These are phyloP conservation scores for Capronia epimyces DNA, from an alignment of 2,329 filamentous ascomycete genomes.

Conservation along the genomic window DNA sequence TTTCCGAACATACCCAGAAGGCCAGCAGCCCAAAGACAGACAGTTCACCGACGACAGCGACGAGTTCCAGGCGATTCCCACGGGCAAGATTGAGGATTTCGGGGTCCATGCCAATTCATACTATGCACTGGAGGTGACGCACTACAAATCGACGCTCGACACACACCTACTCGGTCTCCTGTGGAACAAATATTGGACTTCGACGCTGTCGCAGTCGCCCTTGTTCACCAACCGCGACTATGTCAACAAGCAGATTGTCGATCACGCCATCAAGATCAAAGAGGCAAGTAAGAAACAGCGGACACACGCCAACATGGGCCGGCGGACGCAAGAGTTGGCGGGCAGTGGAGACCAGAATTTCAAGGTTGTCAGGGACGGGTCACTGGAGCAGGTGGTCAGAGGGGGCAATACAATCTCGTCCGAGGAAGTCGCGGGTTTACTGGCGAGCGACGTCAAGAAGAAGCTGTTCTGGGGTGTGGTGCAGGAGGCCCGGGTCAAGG, in stretches of 20 bases:
- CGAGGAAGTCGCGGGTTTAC: constrained; percentile 47
- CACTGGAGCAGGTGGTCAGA: constrained; percentile 50
- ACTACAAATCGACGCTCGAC: constrained; percentile 92
- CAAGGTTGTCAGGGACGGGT: constrained; percentile 38
- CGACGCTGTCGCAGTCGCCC: constrained; percentile 85
- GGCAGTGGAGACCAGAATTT: constrained; percentile 28
- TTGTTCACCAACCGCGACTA: constrained; percentile 90
- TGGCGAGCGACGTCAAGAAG: constrained; percentile 48
- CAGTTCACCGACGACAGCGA: constrained; percentile 39
- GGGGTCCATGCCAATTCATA: constrained; percentile 87
- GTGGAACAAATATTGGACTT: constrained; percentile 99
- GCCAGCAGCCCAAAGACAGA: constrained; percentile 56
- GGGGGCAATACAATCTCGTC: constrained; percentile 54
- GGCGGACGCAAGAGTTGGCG: constrained; percentile 25
- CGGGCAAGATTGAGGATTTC: constrained; percentile 93
- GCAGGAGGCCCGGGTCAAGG: constrained; percentile 26
- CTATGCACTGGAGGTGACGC: constrained; percentile 83
- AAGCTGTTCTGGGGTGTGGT: constrained; percentile 46
- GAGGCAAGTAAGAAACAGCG: constrained; percentile 51
- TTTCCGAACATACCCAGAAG: constrained; percentile 81
- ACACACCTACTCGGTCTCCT: constrained; percentile 76
- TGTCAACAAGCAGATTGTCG: constrained; percentile 83
- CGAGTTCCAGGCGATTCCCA: constrained; percentile 61
- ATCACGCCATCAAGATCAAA: constrained; percentile 75
- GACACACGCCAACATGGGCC: constrained; percentile 15